These are phyloP conservation scores for Psilocybe cubensis DNA, from an alignment of 768 basidiomycete species.

Conservation along the genomic window DNA sequence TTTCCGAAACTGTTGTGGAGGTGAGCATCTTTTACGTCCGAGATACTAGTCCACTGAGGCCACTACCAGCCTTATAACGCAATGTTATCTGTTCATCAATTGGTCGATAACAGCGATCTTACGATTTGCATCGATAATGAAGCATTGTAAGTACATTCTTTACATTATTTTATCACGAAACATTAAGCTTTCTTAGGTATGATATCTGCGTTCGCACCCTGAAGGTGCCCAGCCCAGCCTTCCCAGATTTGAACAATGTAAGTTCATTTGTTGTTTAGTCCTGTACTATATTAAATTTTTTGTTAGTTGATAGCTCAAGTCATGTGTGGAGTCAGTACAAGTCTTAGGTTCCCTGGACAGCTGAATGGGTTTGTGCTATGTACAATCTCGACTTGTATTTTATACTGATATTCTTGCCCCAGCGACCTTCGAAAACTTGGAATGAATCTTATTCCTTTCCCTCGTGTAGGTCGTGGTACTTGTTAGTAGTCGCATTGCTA, in stretches of 20 bases:
- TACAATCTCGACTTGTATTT: neutral
- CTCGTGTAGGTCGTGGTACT: slow-evolving; percentile 60
- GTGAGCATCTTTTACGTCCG: slow-evolving; percentile 54
- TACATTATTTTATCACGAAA: neutral
- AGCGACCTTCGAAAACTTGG: slow-evolving; percentile 89
- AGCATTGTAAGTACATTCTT: slow-evolving; percentile 63
- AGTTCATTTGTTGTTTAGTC: slow-evolving; percentile 15
- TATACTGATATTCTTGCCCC: slow-evolving; percentile 6
- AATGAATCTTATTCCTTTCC: slow-evolving; percentile 96
- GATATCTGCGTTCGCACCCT: slow-evolving; percentile 70
- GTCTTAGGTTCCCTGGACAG: slow-evolving; percentile 92
- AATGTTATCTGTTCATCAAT: slow-evolving; percentile 82
- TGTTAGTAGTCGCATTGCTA: neutral
- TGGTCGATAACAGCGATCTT: slow-evolving; percentile 87
- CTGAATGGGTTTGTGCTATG: slow-evolving; percentile 69
- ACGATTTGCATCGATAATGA: slow-evolving; percentile 89
- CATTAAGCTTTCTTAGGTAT: slow-evolving; percentile 48
- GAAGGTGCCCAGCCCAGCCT: slow-evolving; percentile 65
- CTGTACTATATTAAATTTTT: neutral
- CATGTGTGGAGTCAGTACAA: slow-evolving; percentile 94
- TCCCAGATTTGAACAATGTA: slow-evolving; percentile 72
- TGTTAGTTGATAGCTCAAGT: slow-evolving; percentile 78
- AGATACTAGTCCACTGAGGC: slow-evolving; percentile 41
- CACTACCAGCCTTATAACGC: slow-evolving; percentile 85
- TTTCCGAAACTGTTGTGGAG: slow-evolving; percentile 62